phyloP scores from a whole-genome alignment of 1,284 basidiomycete species.

The Pascua sp. region DNA sequence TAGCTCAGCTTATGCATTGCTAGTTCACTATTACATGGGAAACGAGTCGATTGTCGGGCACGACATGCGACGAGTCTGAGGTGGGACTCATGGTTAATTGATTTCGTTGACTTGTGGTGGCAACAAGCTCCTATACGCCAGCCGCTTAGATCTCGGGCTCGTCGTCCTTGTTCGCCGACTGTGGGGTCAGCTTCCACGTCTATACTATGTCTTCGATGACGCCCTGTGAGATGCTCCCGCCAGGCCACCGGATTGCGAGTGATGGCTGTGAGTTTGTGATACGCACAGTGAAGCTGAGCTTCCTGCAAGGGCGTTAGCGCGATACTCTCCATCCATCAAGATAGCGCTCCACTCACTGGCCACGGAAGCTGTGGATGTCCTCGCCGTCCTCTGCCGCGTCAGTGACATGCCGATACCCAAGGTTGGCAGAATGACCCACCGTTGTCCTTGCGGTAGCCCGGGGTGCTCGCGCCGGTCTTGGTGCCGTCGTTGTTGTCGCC shows the following conservation, averaged over 20 bases:
- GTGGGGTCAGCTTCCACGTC: not conserved
- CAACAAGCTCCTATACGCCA: not conserved
- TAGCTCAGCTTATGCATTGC: too few relatives aligned
- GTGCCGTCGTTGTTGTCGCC: constrained; percentile 22
- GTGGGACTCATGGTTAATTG: too few relatives aligned
- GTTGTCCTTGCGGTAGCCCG: constrained; percentile 37
- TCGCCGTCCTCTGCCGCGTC: constrained; percentile 8
- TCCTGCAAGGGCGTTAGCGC: not conserved
- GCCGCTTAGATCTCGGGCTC: constrained; percentile 20
- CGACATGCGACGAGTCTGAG: too few relatives aligned
- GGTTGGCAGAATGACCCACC: constrained; percentile 18
- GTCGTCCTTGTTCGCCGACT: constrained; percentile 16
- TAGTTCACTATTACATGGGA: too few relatives aligned
- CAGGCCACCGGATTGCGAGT: not conserved
- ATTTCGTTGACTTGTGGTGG: too few relatives aligned
- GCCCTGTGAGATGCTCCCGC: not conserved
- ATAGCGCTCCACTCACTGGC: constrained; percentile 6
- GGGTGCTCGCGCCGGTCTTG: constrained; percentile 37
- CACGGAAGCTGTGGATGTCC: constrained; percentile 15
- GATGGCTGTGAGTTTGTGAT: not conserved
- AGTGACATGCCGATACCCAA: not conserved
- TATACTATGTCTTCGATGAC: not conserved
- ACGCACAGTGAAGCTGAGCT: constrained; percentile 17
- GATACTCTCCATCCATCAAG: too few relatives aligned
- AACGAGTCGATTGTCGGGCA: too few relatives aligned